Evolutionary conservation across 2,329 filamentous ascomycete genomes (phyloP).

Genomic region (Apiospora aurea): DNA sequence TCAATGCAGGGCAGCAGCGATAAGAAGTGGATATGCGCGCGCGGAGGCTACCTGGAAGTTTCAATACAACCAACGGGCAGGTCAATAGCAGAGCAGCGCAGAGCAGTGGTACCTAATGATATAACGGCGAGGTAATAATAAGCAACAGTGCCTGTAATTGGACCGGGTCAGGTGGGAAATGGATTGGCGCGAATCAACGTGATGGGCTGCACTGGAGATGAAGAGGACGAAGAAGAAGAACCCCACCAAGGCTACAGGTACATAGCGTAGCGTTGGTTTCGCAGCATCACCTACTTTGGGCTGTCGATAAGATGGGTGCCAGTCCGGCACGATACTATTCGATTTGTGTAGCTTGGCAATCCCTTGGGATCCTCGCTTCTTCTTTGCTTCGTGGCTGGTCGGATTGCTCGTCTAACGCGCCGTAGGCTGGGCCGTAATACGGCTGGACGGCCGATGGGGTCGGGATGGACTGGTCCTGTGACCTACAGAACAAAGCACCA

Average conservation of each 20-base stretch:
- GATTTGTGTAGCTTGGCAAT: background rate
- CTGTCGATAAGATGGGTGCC: background rate
- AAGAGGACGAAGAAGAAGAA: background rate
- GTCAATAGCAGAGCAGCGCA: background rate
- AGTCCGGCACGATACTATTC: background rate
- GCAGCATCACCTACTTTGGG: conserved; percentile 5
- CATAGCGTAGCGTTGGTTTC: background rate
- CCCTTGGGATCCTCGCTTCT: background rate
- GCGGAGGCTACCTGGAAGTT: background rate
- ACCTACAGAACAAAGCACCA: conserved; percentile 3
- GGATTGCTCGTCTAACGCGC: background rate
- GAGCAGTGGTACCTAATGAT: background rate
- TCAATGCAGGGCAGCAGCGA: conserved; percentile 4
- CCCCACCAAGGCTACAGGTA: background rate
- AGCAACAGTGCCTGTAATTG: background rate
- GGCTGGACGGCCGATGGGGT: background rate
- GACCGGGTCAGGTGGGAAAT: background rate
- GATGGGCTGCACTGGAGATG: background rate
- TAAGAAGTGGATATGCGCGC: background rate
- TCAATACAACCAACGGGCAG: background rate
- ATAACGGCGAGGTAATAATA: background rate
- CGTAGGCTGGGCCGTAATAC: background rate
- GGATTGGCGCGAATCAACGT: background rate
- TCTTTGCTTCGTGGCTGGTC: background rate
- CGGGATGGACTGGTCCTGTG: background rate